A percentile compares a stretch with the other conserved stretches of the same genome.
Evolutionary conservation across 495 filamentous ascomycete genomes (phyloP).

Genomic region (Schizothecium vesticola): DNA sequence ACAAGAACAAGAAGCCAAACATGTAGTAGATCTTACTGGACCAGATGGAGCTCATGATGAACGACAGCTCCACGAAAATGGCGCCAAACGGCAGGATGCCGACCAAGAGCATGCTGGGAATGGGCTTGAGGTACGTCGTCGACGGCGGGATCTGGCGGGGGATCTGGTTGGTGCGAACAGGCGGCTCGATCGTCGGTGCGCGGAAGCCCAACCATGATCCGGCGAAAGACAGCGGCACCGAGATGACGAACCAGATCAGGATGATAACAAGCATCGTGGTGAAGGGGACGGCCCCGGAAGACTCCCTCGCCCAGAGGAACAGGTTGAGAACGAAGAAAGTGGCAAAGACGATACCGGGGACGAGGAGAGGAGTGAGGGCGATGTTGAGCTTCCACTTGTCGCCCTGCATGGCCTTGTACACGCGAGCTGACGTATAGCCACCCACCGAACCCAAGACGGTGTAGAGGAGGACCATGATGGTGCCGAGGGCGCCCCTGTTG

Average conservation of each 20-base stretch:
- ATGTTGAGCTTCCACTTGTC: conserved; percentile 95
- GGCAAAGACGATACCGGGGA: conserved; percentile 81
- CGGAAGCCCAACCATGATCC: conserved; percentile 91
- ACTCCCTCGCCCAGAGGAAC: conserved; percentile 87
- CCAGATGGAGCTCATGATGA: conserved; percentile 98
- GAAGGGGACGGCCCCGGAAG: conserved; percentile 91
- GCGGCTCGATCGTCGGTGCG: conserved; percentile 58
- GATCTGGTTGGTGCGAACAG: conserved; percentile 95
- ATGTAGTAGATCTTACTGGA: conserved; percentile 98
- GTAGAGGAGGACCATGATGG: conserved; percentile 86
- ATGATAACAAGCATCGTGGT: conserved; percentile 92
- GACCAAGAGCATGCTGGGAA: conserved; percentile 82
- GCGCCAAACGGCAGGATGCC: conserved; percentile 91
- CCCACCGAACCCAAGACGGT: conserved; percentile 89
- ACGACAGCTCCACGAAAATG: conserved; percentile 96
- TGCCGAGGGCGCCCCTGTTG: conserved; percentile 87
- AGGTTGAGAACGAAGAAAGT: conserved; percentile 92
- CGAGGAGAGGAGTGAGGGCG: conserved; percentile 73
- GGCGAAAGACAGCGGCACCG: conserved; percentile 79
- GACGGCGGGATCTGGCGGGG: conserved; percentile 89
- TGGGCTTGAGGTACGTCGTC: conserved; percentile 70
- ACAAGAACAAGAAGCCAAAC: conserved; percentile 98
- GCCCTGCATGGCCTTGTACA: conserved; percentile 88
- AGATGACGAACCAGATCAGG: conserved; percentile 94
- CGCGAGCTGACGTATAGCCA: conserved; percentile 81